phyloP scores from a whole-genome alignment of 345 rosid genomes.

The Cochlearia excelsa region DNA sequence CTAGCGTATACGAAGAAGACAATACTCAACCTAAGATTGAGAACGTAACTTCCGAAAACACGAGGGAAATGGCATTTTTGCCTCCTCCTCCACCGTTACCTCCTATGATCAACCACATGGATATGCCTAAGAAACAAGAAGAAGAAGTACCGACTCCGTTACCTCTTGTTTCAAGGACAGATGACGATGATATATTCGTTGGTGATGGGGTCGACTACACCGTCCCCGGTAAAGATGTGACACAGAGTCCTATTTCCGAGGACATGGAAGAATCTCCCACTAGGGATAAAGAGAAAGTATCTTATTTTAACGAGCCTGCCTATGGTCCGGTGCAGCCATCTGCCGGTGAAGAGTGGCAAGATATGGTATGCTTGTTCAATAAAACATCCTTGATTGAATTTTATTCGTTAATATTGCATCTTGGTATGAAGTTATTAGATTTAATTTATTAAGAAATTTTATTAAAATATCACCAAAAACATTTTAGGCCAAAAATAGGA shows the following conservation, averaged over 20 bases:
- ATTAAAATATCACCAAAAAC: too few relatives aligned
- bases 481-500: too few relatives aligned
- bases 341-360: constrained; percentile 79
- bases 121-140: constrained; percentile 56
- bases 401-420: background rate
- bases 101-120: constrained; percentile 45
- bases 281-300: constrained; percentile 65
- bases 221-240: constrained; percentile 74
- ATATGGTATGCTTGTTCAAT: constrained; percentile 46
- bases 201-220: constrained; percentile 79
- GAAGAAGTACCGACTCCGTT: background rate
- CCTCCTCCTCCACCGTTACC: constrained; percentile 84
- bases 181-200: constrained; percentile 81
- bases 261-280: constrained; percentile 98
- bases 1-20: constrained; percentile 59
- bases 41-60: constrained; percentile 39
- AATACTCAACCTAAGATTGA: constrained; percentile 47
- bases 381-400: background rate
- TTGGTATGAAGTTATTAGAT: constrained; percentile 1
- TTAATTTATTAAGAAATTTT: background rate
- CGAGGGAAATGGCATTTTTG: constrained; percentile 48
- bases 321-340: constrained; percentile 83
- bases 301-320: constrained; percentile 69
- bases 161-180: constrained; percentile 56
- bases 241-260: constrained; percentile 87